Evolutionary conservation across 2,329 filamentous ascomycete genomes (phyloP), one percentile per base, ranked within the genome.

Genomic region (Colletotrichum falcatum): DNA sequence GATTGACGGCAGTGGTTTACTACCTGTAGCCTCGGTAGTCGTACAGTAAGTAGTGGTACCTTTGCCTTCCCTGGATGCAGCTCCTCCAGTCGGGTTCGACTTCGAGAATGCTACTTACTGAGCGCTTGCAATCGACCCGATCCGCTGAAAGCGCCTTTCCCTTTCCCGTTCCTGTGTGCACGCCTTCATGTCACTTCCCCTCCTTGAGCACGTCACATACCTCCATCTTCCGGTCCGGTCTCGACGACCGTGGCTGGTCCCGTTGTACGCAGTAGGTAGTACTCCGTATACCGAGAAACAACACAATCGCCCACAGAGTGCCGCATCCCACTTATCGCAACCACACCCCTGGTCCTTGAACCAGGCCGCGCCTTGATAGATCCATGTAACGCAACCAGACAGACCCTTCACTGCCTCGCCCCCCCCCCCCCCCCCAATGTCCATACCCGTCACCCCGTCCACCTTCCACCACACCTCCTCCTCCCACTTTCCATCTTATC

Each of bases 351-450:
- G 59, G 49, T 54, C 58, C 42, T n/a, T 46, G 48, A 48, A 58
- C 63, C 39, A 46, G 63, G 63, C 55, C 56, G 39, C 33, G 49
- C 39, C 62, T 56, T 70, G 66, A 46, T 39, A 16, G 39, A 61
- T 37, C 67, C 67, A 61, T 70, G 67, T 42, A 58, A 46, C 35
- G n/a, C n/a, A n/a, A n/a, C n/a, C n/a, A n/a, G n/a, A n/a, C 66
- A 58, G 67, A 53, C 67, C 63, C 63, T 70, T 58, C 64, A 70
- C 64, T 70, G 67, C 67, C 63, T 67, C 67, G 51, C 51, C 49
- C 63, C 49, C 63, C 66, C 51, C 66, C 51, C 33, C 54, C 62
- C 37, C 48, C 28, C 56, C 63, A 44, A 2, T 18, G 39, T 20
- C 42, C 18, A 5, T 44, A n/a, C 8, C 8, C 42, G 11, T 44